Evolutionary conservation across 345 rosid species (phyloP).

Genomic region (Aquilaria yunnanensis): DNA sequence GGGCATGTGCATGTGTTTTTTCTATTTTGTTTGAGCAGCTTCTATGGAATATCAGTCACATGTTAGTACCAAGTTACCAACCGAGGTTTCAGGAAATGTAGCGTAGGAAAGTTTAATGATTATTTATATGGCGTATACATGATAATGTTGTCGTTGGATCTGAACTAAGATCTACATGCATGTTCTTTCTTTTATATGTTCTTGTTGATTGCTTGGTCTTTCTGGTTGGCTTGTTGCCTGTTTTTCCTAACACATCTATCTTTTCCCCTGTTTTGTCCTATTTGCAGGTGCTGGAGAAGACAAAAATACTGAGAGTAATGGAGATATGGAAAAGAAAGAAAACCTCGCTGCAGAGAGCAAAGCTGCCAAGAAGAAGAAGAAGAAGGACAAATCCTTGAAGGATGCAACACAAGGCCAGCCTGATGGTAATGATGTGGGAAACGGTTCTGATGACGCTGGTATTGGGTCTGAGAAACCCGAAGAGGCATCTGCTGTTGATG

Average conservation of each 20-base stretch:
- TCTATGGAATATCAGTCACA: too few relatives aligned
- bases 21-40: too few relatives aligned
- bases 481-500: constrained; percentile 39
- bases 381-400: constrained; percentile 55
- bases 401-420: constrained; percentile 41
- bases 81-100: too few relatives aligned
- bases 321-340: constrained; percentile 52
- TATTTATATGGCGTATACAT: too few relatives aligned
- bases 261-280: not conserved
- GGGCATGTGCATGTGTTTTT: too few relatives aligned
- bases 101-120: too few relatives aligned
- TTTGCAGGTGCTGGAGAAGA: constrained; percentile 23
- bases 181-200: not conserved
- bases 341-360: constrained; percentile 53
- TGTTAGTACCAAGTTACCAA: too few relatives aligned
- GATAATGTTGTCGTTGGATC: too few relatives aligned
- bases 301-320: constrained; percentile 32
- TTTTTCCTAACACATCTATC: not conserved
- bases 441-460: constrained; percentile 22
- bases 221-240: not conserved
- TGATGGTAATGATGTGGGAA: constrained; percentile 21
- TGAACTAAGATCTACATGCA: not conserved
- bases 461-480: constrained; percentile 27
- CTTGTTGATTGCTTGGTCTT: too few relatives aligned
- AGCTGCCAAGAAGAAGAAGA: constrained; percentile 65